phyloP scores from a whole-genome alignment of 805 yeast species.

The Scheffersomyces spartinae region DNA sequence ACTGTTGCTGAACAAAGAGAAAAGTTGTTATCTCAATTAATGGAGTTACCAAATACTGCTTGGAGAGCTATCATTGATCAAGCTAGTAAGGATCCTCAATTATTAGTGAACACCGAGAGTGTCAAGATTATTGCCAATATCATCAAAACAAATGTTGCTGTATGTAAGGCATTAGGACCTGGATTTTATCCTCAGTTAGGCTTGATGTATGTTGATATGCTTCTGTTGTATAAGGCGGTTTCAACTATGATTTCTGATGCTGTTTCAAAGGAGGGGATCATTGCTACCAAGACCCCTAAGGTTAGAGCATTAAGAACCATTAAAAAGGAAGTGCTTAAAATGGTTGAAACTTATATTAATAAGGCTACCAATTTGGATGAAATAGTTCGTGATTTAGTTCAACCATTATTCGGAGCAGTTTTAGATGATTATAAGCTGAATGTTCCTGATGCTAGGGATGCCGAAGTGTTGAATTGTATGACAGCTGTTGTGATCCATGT shows the following conservation, averaged over 20 bases:
- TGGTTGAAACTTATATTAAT: constrained; percentile 79
- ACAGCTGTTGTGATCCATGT: constrained; percentile 81
- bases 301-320: constrained; percentile 93
- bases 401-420: constrained; percentile 74
- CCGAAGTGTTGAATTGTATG: constrained; percentile 93
- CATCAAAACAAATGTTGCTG: constrained; percentile 90
- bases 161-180: constrained; percentile 89
- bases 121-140: constrained; percentile 90
- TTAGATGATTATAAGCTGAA: constrained; percentile 80
- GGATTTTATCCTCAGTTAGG: constrained; percentile 84
- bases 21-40: constrained; percentile 60
- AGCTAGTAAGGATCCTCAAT: constrained; percentile 72
- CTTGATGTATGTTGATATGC: constrained; percentile 77
- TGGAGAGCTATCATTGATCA: constrained; percentile 85
- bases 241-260: constrained; percentile 73
- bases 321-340: constrained; percentile 83
- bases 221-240: constrained; percentile 80
- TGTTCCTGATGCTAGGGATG: constrained; percentile 95
- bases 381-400: constrained; percentile 70
- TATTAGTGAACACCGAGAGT: constrained; percentile 68
- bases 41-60: constrained; percentile 89
- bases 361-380: constrained; percentile 81
- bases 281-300: constrained; percentile 90
- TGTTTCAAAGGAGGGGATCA: constrained; percentile 69
- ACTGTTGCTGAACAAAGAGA: constrained; percentile 58